Conservation (phyloP, 2,329 filamentous ascomycete species). For the Neurospora sp. region DNA sequence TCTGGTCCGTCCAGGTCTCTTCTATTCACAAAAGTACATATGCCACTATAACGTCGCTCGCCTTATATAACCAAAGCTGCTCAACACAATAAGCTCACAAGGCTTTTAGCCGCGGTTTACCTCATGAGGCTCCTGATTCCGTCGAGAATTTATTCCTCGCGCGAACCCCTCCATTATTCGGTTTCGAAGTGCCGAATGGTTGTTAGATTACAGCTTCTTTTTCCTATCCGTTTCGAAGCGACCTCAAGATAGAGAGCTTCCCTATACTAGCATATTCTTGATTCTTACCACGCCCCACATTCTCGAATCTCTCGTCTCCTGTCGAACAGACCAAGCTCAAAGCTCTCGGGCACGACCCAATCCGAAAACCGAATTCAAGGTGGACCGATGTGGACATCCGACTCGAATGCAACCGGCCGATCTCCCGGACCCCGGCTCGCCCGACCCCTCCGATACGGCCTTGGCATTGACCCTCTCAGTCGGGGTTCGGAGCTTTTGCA, state of each 20-base stretch:
- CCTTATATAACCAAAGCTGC: neutral
- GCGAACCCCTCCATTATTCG: neutral
- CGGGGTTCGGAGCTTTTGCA: neutral
- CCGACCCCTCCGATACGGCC: neutral
- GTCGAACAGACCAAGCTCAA: neutral
- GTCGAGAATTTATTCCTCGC: neutral
- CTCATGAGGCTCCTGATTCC: neutral
- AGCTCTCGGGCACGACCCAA: neutral
- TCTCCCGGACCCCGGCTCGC: neutral
- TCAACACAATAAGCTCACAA: neutral
- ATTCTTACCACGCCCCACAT: neutral
- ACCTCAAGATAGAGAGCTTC: neutral
- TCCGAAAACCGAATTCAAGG: neutral
- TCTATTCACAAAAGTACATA: neutral
- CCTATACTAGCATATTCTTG: neutral
- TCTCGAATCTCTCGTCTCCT: neutral
- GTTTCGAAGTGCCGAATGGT: neutral
- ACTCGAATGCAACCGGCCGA: neutral
- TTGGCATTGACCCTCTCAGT: neutral
- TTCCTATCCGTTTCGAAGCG: too few species aligned
- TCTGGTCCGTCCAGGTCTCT: neutral
- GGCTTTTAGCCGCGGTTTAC: neutral
- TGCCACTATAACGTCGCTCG: neutral
- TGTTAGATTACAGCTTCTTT: too few species aligned
- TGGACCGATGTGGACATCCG: neutral